Evolutionary conservation across 345 rosid genomes (phyloP).

Genomic region (Populus tremula): DNA sequence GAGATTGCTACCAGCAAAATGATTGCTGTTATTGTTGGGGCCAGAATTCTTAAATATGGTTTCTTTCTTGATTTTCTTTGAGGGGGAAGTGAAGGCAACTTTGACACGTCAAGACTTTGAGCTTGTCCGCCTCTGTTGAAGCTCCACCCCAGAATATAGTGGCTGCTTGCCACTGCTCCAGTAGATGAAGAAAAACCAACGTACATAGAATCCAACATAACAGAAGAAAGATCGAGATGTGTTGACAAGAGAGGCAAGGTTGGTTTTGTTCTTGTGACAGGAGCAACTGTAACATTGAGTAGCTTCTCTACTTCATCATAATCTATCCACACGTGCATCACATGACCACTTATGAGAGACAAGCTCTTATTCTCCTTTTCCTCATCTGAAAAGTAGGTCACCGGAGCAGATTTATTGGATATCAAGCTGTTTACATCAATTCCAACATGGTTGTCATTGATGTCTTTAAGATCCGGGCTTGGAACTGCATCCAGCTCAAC

Average conservation of each 20-base stretch:
- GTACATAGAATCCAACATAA: constrained; percentile 5
- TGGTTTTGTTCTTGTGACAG: constrained; percentile 2
- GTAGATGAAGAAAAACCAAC: constrained; percentile 24
- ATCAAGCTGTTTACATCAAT: constrained; percentile 9
- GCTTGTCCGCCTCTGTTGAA: constrained; percentile 13
- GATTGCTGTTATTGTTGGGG: not conserved
- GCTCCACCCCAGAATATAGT: constrained; percentile 27
- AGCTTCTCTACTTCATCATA: not conserved
- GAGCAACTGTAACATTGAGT: constrained; percentile 20
- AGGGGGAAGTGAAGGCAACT: constrained; percentile 1
- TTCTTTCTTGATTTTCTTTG: not conserved
- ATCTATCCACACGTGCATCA: not conserved
- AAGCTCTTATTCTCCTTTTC: constrained; percentile 1
- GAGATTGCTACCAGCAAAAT: not conserved
- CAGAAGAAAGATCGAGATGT: not conserved
- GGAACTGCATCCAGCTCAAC: constrained; percentile 12
- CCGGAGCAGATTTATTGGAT: constrained; percentile 5
- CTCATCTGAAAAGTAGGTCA: not conserved
- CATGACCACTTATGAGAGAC: constrained; percentile 16
- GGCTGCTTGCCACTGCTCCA: constrained; percentile 8
- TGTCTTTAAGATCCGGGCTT: constrained; percentile 4
- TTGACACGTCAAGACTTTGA: not conserved
- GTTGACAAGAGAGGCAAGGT: constrained; percentile 15
- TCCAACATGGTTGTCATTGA: constrained; percentile 14
- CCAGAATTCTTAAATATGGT: not conserved